These are phyloP conservation scores for Xylaria multiplex DNA, from an alignment of 2,329 filamentous ascomycete species.

Conservation along the genomic window DNA sequence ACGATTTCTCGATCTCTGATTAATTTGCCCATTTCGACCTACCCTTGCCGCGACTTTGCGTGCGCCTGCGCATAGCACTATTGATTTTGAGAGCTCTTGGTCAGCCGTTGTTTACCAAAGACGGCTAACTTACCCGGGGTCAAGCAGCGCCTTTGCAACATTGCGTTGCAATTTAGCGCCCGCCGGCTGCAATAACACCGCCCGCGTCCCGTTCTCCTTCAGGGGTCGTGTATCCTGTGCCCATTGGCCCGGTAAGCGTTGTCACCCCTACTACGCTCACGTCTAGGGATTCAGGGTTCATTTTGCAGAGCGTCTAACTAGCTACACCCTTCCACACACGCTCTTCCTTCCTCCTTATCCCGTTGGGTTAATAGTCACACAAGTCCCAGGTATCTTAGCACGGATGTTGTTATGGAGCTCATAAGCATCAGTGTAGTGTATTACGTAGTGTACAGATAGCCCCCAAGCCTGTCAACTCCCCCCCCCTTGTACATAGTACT, in stretches of 20 bases:
- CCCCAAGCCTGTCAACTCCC: conserved; percentile 3
- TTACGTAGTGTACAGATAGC: conserved; percentile 7
- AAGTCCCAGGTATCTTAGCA: conserved; percentile 8
- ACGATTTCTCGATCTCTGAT: conserved; percentile 22
- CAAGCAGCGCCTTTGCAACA: conserved; percentile 28
- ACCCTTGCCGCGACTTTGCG: conserved; percentile 22
- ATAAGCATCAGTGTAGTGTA: conserved; percentile 10
- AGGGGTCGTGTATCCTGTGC: conserved; percentile 18
- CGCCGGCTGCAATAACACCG: conserved; percentile 31
- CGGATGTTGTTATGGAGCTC: conserved; percentile 5
- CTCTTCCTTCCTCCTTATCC: not conserved
- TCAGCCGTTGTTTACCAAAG: conserved; percentile 35
- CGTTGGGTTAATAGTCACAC: conserved; percentile 7
- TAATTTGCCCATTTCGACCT: conserved; percentile 18
- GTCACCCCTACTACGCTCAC: conserved; percentile 15
- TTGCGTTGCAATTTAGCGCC: conserved; percentile 36
- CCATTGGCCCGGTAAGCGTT: conserved; percentile 28
- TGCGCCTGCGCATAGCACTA: conserved; percentile 32
- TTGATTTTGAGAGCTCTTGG: conserved; percentile 37
- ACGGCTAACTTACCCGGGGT: conserved; percentile 29
- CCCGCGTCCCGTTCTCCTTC: conserved; percentile 21
- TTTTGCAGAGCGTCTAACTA: conserved; percentile 6
- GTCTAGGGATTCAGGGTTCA: conserved; percentile 8
- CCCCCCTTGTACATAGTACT: not conserved
- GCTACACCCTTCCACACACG: conserved; percentile 5